These are phyloP conservation scores for Capronia coronata DNA, from an alignment of 2,329 filamentous ascomycete genomes.

Conservation along the genomic window DNA sequence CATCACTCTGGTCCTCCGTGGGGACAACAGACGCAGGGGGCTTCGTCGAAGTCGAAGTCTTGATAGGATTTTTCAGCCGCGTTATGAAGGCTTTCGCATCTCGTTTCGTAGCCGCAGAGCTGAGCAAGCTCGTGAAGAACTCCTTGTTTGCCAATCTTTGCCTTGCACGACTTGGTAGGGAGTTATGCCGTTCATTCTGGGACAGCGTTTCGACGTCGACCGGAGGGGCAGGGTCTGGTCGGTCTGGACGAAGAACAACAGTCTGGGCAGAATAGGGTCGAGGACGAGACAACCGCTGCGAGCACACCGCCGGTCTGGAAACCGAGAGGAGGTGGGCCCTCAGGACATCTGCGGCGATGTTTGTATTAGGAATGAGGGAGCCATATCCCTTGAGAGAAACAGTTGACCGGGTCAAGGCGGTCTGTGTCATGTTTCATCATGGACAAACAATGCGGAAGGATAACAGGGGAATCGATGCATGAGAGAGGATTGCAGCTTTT, in stretches of 20 bases:
- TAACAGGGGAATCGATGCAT: conserved; percentile 3
- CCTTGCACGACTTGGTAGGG: conserved; percentile 36
- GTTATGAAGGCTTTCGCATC: conserved; percentile 89
- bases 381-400: conserved; percentile 21
- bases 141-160: conserved; percentile 56
- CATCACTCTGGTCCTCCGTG: conserved; percentile 31
- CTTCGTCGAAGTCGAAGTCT: conserved; percentile 20
- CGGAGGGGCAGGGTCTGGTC: conserved; percentile 13
- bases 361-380: conserved; percentile 31
- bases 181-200: conserved; percentile 5
- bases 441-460: neutral
- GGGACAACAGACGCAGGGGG: conserved; percentile 18
- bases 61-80: conserved; percentile 58
- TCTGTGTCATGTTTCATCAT: conserved; percentile 34
- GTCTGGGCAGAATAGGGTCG: conserved; percentile 20
- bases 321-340: conserved; percentile 10
- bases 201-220: conserved; percentile 5
- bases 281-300: neutral
- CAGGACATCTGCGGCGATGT: conserved; percentile 26
- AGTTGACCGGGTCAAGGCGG: conserved; percentile 31
- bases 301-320: neutral
- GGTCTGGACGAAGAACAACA: conserved; percentile 21
- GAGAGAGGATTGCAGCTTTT: too few relatives aligned
- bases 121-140: conserved; percentile 77
- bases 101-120: conserved; percentile 82